These are phyloP conservation scores for Metarhizium guizhouense DNA, from an alignment of 2,329 filamentous ascomycete species.

Conservation along the genomic window DNA sequence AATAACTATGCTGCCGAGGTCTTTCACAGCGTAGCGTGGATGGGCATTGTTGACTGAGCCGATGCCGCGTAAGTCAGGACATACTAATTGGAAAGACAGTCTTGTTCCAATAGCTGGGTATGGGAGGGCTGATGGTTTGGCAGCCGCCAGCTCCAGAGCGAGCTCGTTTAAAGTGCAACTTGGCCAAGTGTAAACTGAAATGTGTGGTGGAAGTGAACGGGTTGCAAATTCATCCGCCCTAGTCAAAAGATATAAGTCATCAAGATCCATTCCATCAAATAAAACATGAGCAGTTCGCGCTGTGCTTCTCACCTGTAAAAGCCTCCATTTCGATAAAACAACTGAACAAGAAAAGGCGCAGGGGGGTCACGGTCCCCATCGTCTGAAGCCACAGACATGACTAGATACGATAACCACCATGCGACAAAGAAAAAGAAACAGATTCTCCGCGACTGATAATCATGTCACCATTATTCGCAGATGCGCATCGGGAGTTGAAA, in stretches of 20 bases:
- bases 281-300: not conserved
- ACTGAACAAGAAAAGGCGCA: constrained; percentile 74
- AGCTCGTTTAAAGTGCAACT: constrained; percentile 76
- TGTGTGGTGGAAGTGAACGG: constrained; percentile 50
- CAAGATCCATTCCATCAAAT: not conserved
- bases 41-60: constrained; percentile 15
- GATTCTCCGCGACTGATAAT: not conserved
- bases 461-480: not conserved
- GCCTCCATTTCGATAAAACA: constrained; percentile 69
- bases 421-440: not conserved
- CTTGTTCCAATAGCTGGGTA: constrained; percentile 70
- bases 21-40: constrained; percentile 63
- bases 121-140: constrained; percentile 59
- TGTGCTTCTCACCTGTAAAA: constrained; percentile 54
- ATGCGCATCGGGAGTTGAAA: not conserved
- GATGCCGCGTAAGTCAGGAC: constrained; percentile 55
- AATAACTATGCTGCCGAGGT: constrained; percentile 75
- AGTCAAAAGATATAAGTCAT: not conserved
- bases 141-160: constrained; percentile 62
- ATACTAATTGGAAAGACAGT: constrained; percentile 80
- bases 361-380: constrained; percentile 54
- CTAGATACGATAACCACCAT: not conserved
- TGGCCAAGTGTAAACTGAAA: constrained; percentile 81
- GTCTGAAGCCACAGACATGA: constrained; percentile 26
- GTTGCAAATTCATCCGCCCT: constrained; percentile 64